Conservation (phyloP, 257 asterid genomes). For the Capsicum baccatum region DNA sequence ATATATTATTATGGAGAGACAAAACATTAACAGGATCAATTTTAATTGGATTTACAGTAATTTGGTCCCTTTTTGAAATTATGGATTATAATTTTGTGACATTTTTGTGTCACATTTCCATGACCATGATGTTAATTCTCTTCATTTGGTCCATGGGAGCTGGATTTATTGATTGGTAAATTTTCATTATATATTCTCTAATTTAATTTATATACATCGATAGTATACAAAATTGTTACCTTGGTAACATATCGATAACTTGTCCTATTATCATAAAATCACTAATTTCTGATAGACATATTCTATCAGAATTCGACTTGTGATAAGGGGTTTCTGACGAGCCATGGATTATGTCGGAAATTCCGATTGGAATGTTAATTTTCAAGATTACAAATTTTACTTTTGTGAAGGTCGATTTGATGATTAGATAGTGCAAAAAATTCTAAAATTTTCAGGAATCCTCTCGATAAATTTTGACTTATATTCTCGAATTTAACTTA, state of each 20-base stretch:
- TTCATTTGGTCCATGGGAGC: conserved; percentile 62
- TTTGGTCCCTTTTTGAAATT: conserved; percentile 67
- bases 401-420: background rate
- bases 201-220: background rate
- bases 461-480: no score
- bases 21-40: conserved; percentile 49
- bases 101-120: conserved; percentile 54
- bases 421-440: background rate
- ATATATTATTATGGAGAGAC: conserved; percentile 63
- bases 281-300: background rate
- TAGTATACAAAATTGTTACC: background rate
- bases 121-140: conserved; percentile 53
- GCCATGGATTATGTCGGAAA: background rate
- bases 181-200: background rate
- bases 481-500: no score
- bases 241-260: no score
- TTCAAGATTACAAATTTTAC: no score
- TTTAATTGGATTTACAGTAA: conserved; percentile 48
- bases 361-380: background rate
- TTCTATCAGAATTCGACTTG: background rate
- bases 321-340: background rate
- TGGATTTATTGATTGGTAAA: conserved; percentile 49
- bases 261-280: background rate
- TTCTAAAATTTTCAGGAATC: no score
- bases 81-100: conserved; percentile 57